phyloP scores from a whole-genome alignment of 805 yeast species.

The Candida arabinofermentans region DNA sequence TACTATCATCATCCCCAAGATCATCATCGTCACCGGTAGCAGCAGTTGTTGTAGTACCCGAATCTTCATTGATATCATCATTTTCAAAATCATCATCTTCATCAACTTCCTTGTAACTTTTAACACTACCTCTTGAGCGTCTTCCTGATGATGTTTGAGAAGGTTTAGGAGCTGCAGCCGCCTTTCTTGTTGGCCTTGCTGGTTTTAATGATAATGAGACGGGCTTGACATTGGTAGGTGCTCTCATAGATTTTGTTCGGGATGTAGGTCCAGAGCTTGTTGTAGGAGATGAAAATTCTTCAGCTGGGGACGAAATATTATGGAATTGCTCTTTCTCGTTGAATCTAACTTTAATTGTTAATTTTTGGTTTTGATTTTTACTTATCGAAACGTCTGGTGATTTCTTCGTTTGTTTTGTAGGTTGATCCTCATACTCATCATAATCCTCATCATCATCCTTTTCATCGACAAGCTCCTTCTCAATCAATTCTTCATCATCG shows the following conservation, averaged over 20 bases:
- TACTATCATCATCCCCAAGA: constrained; percentile 8
- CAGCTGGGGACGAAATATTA: not conserved
- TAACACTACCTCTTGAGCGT: constrained; percentile 11
- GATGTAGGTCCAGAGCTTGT: not conserved
- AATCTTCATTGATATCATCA: constrained; percentile 19
- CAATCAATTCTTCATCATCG: constrained; percentile 32
- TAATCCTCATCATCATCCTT: constrained; percentile 2
- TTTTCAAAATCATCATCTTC: constrained; percentile 19
- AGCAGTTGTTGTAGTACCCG: too few species aligned
- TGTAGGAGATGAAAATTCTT: not conserved
- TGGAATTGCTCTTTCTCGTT: constrained; percentile 5
- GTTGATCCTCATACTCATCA: constrained; percentile 3
- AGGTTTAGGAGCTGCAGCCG: not conserved
- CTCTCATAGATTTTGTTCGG: not conserved
- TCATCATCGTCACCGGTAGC: constrained; percentile 9
- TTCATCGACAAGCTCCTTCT: constrained; percentile 17
- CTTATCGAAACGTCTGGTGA: not conserved
- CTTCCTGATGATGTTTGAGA: constrained; percentile 2
- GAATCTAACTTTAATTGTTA: constrained; percentile 18
- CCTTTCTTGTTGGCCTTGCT: not conserved
- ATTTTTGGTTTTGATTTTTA: constrained; percentile 31
- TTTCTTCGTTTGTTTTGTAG: constrained; percentile 1
- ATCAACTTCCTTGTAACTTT: constrained; percentile 19
- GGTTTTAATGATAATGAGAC: not conserved
- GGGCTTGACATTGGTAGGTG: not conserved